phyloP scores from a whole-genome alignment of 2,329 filamentous ascomycete species.

The Biscogniauxia sp. region DNA sequence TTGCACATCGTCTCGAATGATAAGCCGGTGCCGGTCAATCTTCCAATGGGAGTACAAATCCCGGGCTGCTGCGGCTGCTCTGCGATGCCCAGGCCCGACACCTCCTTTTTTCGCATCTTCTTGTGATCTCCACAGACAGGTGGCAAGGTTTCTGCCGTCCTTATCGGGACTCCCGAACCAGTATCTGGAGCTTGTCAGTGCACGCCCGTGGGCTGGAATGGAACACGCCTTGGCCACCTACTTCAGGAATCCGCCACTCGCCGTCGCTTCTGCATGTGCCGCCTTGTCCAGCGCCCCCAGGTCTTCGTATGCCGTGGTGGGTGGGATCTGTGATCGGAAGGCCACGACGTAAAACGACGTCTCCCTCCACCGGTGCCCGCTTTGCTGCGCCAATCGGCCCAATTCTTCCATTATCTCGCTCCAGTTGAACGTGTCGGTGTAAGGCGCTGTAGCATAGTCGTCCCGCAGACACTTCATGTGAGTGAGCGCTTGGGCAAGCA shows the following conservation, averaged over 20 bases:
- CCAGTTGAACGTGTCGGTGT: conserved; percentile 78
- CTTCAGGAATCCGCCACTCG: conserved; percentile 80
- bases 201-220: conserved; percentile 13
- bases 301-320: conserved; percentile 63
- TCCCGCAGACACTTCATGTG: conserved; percentile 58
- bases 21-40: conserved; percentile 68
- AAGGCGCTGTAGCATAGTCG: conserved; percentile 76
- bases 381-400: conserved; percentile 46
- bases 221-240: conserved; percentile 35
- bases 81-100: conserved; percentile 55
- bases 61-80: conserved; percentile 65
- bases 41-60: conserved; percentile 65
- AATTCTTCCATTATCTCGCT: conserved; percentile 58
- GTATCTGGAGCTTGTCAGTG: conserved; percentile 53
- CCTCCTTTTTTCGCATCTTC: conserved; percentile 60
- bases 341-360: conserved; percentile 79
- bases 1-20: conserved; percentile 62
- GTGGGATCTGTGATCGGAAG: conserved; percentile 72
- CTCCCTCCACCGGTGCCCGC: conserved; percentile 55
- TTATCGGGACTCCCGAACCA: conserved; percentile 79
- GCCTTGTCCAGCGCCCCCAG: conserved; percentile 73
- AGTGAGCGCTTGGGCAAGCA: conserved; percentile 71
- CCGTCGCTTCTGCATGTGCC: conserved; percentile 76
- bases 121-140: conserved; percentile 65
- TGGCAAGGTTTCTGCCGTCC: conserved; percentile 75